Evolutionary conservation across 1,139 yeast species (phyloP), one percentile per base, ranked within the genome.

Genomic region (Yamadazyma dendronema): DNA sequence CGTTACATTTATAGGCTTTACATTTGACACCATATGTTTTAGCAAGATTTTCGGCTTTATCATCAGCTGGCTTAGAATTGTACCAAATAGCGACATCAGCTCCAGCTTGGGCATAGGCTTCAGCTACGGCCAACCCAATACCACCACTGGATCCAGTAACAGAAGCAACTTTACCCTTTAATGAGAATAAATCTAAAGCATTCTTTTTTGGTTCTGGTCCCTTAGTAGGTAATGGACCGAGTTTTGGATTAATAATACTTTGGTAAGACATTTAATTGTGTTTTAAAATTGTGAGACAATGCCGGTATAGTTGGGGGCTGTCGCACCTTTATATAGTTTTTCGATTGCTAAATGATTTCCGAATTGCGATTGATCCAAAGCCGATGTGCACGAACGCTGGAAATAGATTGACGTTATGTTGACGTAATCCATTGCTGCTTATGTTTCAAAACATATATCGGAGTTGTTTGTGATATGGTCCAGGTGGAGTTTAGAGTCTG

Each of bases 91-190:
- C 92, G 31, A 88, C 84, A 48, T 85, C 88, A 9, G 95, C 96
- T 37, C 96, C 96, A 4, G 94, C 95, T 64, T 86, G 94, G 35
- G 94, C 90, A 53, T 70, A 86, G 0, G 90, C 94, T 55, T 81
- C 84, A 31, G 95, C 96, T 19, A 86, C 87, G 4, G 86, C 88
- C 47, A 65, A 73, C 10, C 96, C 96, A 51, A 88, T 88, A 21
- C 96, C 96, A 28, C 84, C 75, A 12, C 94, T 82, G 3, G 94
- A 83, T 24, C 96, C 96, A 14, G 96, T 85, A 42, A 88, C 79
- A n/a, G 88, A 78, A 38, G 95, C 95, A 14, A 84, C 87, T 59
- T 85, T 86, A 15, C 95, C 95, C 67, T 82, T 84, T 44, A 86
- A 68, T 1, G 83, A 78, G 54, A 82, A 81, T 40, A 80, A 58